phyloP scores from a whole-genome alignment of 768 basidiomycete species.

The Lactarius sanguifluus region DNA sequence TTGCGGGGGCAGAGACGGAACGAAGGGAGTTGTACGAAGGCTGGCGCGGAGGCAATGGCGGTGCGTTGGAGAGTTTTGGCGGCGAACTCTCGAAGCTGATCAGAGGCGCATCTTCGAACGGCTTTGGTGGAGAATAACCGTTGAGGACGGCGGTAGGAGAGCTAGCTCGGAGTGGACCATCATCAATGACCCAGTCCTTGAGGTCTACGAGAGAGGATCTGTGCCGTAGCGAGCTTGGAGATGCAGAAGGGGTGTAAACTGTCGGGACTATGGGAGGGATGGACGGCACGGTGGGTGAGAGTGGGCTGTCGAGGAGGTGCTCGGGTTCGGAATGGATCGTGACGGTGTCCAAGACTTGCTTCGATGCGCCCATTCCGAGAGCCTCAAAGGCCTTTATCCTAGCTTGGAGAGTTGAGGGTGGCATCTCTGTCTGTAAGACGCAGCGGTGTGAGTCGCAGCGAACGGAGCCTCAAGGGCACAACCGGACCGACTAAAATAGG shows the following conservation, averaged over 20 bases:
- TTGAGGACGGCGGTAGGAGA: neutral
- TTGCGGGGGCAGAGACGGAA: conserved; percentile 55
- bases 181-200: conserved; percentile 68
- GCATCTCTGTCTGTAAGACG: conserved; percentile 11
- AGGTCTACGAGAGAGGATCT: conserved; percentile 65
- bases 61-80: conserved; percentile 41
- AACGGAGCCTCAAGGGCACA: neutral
- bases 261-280: conserved; percentile 26
- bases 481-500: neutral
- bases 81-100: conserved; percentile 53
- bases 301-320: conserved; percentile 28
- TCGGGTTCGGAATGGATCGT: conserved; percentile 20
- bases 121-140: conserved; percentile 14
- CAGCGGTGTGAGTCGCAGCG: neutral
- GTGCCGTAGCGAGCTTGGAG: conserved; percentile 16
- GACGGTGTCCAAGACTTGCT: conserved; percentile 22
- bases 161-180: conserved; percentile 39
- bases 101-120: conserved; percentile 40
- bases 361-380: conserved; percentile 21
- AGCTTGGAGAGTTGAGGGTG: conserved; percentile 27
- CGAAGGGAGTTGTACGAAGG: conserved; percentile 44
- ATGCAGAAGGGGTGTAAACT: conserved; percentile 21
- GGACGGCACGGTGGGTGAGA: conserved; percentile 19
- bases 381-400: conserved; percentile 30
- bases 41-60: conserved; percentile 64